Evolutionary conservation across 495 filamentous ascomycete genomes (phyloP).

Genomic region (Penicillium ucsense): DNA sequence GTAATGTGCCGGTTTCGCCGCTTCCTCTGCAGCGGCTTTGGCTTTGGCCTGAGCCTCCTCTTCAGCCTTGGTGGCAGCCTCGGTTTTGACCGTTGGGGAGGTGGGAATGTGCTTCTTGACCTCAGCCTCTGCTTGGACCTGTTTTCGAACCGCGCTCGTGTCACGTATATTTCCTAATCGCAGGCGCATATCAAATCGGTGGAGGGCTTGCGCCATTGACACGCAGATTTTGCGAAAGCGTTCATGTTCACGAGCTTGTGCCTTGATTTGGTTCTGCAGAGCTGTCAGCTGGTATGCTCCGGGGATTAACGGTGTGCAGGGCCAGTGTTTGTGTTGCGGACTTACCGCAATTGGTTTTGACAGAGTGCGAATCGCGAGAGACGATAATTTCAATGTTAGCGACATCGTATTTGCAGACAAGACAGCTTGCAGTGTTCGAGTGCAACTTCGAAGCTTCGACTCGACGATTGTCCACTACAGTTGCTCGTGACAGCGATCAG

Average conservation of each 20-base stretch:
- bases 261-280: constrained; percentile 79
- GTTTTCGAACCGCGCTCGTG: constrained; percentile 47
- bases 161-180: constrained; percentile 80
- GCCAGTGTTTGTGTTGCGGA: not conserved
- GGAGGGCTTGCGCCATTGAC: constrained; percentile 72
- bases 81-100: constrained; percentile 69
- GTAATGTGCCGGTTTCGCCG: constrained; percentile 33
- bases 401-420: constrained; percentile 24
- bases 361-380: constrained; percentile 56
- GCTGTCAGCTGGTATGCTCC: constrained; percentile 32
- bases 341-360: constrained; percentile 66
- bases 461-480: not conserved
- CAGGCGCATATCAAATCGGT: constrained; percentile 89
- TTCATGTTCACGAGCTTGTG: constrained; percentile 89
- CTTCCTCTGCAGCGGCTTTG: constrained; percentile 42
- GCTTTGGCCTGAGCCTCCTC: constrained; percentile 40
- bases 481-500: constrained; percentile 4
- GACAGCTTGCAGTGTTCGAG: not conserved
- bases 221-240: constrained; percentile 69
- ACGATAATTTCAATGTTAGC: constrained; percentile 59
- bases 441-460: too few relatives aligned
- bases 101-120: constrained; percentile 53
- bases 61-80: constrained; percentile 58
- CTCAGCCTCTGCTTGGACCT: constrained; percentile 40
- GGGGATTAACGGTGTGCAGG: constrained; percentile 11